Percentiles rank a stretch among this genome's conserved stretches.
phyloP scores from a whole-genome alignment of 768 basidiomycete genomes.

The Royoungia palumana region DNA sequence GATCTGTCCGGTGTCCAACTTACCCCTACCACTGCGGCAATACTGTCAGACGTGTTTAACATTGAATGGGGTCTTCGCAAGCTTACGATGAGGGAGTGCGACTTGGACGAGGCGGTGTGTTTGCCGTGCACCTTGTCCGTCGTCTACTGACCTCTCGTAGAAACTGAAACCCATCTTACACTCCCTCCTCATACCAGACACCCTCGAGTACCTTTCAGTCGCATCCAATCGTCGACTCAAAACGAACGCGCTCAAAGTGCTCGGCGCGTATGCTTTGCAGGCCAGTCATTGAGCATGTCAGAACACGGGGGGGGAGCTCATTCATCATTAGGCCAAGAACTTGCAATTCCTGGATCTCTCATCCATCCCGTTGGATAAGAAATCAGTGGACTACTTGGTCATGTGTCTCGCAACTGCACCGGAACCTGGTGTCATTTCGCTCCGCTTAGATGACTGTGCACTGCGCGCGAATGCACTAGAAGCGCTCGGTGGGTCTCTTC shows the following conservation, averaged over 20 bases:
- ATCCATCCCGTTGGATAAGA: constrained; percentile 81
- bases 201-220: constrained; percentile 78
- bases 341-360: constrained; percentile 90
- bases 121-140: not conserved
- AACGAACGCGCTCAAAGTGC: constrained; percentile 65
- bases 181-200: constrained; percentile 78
- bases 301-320: not conserved
- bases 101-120: constrained; percentile 75
- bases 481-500: constrained; percentile 58
- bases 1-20: constrained; percentile 82
- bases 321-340: constrained; percentile 54
- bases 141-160: constrained; percentile 34
- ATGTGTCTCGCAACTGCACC: constrained; percentile 50
- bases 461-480: constrained; percentile 75
- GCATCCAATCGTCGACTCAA: constrained; percentile 85
- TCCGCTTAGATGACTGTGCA: constrained; percentile 86
- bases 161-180: constrained; percentile 87
- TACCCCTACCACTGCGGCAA: constrained; percentile 62
- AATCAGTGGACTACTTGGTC: constrained; percentile 77
- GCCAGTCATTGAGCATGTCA: constrained; percentile 33
- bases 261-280: constrained; percentile 79
- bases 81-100: constrained; percentile 80
- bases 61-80: constrained; percentile 93
- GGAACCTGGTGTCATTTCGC: constrained; percentile 56
- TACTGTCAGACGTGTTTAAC: constrained; percentile 86